A percentile compares a stretch with the other conserved stretches of the same genome.
phyloP scores from a whole-genome alignment of 352 stramenopile species.

The Phytopythium ostracodes region DNA sequence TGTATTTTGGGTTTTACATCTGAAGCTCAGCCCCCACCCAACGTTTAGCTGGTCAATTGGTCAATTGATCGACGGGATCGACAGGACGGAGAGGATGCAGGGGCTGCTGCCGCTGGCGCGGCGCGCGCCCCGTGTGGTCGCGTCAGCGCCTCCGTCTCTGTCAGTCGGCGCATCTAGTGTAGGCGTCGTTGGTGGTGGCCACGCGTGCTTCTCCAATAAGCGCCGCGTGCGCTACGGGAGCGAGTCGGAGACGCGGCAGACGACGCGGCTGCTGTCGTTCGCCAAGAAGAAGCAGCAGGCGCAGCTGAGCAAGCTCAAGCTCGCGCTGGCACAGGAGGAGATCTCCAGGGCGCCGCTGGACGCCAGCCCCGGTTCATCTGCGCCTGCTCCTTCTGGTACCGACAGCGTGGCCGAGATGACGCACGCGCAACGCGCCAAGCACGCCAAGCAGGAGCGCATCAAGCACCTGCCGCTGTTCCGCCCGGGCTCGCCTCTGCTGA shows the following conservation, averaged over 20 bases:
- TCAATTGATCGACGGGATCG: too few species aligned
- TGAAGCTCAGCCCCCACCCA: too few species aligned
- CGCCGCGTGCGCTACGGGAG: constrained; percentile 18
- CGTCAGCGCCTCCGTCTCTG: too few species aligned
- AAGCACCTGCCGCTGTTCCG: constrained; percentile 74
- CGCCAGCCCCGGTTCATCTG: neutral
- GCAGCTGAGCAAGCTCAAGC: constrained; percentile 36
- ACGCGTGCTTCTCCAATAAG: constrained; percentile 31
- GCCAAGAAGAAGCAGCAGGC: constrained; percentile 38
- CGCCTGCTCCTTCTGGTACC: neutral
- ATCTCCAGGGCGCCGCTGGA: constrained; percentile 10
- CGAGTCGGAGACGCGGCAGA: constrained; percentile 14
- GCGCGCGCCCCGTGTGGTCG: neutral
- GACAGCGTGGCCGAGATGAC: constrained; percentile 31
- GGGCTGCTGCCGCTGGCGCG: neutral
- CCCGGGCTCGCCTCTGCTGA: constrained; percentile 43
- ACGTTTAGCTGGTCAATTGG: too few species aligned
- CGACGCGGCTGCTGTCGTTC: constrained; percentile 21
- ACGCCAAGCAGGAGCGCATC: constrained; percentile 39
- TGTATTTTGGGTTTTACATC: too few species aligned
- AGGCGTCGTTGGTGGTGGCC: too few species aligned
- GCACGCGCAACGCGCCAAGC: constrained; percentile 51
- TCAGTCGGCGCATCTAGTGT: too few species aligned
- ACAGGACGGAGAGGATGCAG: neutral
- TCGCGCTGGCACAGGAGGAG: constrained; percentile 23